Evolutionary conservation across 768 basidiomycete genomes (phyloP), one percentile per base, ranked within the genome.

Genomic region (Auricularia sp.): DNA sequence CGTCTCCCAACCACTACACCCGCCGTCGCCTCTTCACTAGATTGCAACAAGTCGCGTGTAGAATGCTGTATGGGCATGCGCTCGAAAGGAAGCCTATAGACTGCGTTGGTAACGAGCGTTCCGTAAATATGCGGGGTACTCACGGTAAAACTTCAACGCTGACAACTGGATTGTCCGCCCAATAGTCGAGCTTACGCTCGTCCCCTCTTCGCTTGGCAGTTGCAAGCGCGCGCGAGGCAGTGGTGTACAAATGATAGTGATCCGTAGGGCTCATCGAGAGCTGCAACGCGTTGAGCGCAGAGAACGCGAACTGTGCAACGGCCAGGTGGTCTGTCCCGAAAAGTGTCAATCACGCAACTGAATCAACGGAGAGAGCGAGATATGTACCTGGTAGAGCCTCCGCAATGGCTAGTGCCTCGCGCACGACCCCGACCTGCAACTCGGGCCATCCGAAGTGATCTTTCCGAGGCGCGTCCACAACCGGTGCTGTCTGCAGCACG

Each of bases 401-500:
- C 1, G 93, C 91, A 2, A 98, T 86, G 0, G 90, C 87, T 24
- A 98, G 87, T 0, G 94, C 92, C 73, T 98, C 97, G 44, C 93
- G 84, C 24, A 98, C 81, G n/a, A 95, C 85, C 29, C 93, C 94
- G 18, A 98, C 84, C 77, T 97, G 96, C 47, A 99, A 78, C 73
- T 94, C 92, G 2, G 94, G 89, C 96, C 96, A 98, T 3, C 97
- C 97, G 72, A 86, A 91, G 3, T 82, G 75, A 3, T 35, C 42
- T 67, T 86, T 84, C 33, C 75, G 77, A 36, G 76, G 73, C 21
- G 77, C 75, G 59, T 80, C 78, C 64, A 81, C 81, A 21, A 64
- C 66, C 33, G 65, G 56, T 21, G 65, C 42, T 1, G 66, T 54
- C 61, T 68, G 24, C 24, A 64, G 34, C 44, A 54, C 21, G 13